Base-by-base conservation (phyloP, 2,329 filamentous ascomycete genomes). In the Alternaria novae-zelandiae region DNA sequence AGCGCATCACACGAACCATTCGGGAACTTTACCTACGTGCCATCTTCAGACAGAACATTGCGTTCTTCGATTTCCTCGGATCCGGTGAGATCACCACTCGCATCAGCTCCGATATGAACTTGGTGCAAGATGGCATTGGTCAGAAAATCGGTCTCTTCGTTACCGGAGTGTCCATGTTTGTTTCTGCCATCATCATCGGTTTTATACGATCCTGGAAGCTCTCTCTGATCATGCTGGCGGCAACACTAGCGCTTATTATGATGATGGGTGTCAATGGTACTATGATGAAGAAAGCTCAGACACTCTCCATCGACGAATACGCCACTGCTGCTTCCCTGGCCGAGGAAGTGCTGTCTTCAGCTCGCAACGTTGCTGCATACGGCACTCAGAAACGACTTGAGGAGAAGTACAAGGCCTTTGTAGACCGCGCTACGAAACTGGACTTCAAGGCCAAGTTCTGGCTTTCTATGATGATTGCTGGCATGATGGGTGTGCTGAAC, bases 41-140 rank as follows among this genome's bases (percentile, higher is more conserved):
- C 30, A 81, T 81, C 41, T 78, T 82, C 57, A 71, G 78, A 11
- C 80, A 82, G 54, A 82, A 82, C 58, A 80, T 82, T 44, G 80
- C 77, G 10, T 82, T 79, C 64, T 82, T 82, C 59, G 96, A 99
- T 80, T 96, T 96, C 76, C 86, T 97, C 11, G 96, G 96, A 55
- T 92, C 95, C 25, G 96, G 96, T 67, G 96, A 98, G 82, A 92
- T 98, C 65, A 97, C 95, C 0, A 98, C 95, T 2, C 90, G 94
- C 66, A 98, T 99, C 75, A 98, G 95, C 0, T 91, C 94, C 20
- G 95, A 98, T 79, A 97, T 94, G 65, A 97, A 97, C 74, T 82
- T 97, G 57, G 91, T 99, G 57, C 95, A 98, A 80, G 94, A 97
- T 70, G 96, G 94, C 61, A 92, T 99, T 51, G 77, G 78, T 11